Evolutionary conservation across 208 protist genomes (phyloP).

Genomic region (Acanthamoeba rhysodes): DNA sequence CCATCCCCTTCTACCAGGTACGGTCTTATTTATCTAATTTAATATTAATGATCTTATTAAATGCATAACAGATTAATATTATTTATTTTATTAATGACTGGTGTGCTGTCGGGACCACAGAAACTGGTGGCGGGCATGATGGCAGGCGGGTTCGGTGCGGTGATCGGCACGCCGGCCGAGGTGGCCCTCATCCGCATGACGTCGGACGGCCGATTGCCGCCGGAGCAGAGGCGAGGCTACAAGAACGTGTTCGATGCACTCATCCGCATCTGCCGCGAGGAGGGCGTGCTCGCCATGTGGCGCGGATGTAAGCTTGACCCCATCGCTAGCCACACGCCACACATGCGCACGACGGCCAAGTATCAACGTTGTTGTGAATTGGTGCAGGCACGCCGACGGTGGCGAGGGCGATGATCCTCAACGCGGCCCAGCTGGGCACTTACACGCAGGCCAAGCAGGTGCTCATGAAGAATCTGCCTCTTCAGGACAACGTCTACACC

Average conservation of each 20-base stretch:
- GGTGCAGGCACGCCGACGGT: slow-evolving; percentile 80
- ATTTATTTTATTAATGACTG: too few relatives aligned
- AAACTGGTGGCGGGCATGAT: slow-evolving; percentile 75
- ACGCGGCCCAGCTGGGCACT: slow-evolving; percentile 83
- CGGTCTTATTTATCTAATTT: neutral
- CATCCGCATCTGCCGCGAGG: slow-evolving; percentile 77
- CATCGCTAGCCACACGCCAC: neutral
- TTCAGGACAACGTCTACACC: slow-evolving; percentile 18
- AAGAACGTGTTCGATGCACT: slow-evolving; percentile 85
- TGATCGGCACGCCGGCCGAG: slow-evolving; percentile 85
- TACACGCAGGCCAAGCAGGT: slow-evolving; percentile 85
- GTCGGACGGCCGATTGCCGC: slow-evolving; percentile 77
- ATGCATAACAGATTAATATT: too few relatives aligned
- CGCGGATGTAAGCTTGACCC: slow-evolving; percentile 25
- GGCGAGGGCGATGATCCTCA: slow-evolving; percentile 84
- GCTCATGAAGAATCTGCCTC: slow-evolving; percentile 1
- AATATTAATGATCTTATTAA: too few relatives aligned
- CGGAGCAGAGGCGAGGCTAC: slow-evolving; percentile 82
- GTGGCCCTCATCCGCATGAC: slow-evolving; percentile 86
- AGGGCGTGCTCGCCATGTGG: slow-evolving; percentile 84
- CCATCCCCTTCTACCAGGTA: slow-evolving; percentile 68
- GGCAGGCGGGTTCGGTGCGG: slow-evolving; percentile 82
- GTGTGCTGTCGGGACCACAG: neutral
- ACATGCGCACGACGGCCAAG: too few relatives aligned
- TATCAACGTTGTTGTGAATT: neutral